A percentile compares a stretch with the other conserved stretches of the same genome.
Conservation (phyloP, 2,329 filamentous ascomycete species). For the Podosphaera fusca region DNA sequence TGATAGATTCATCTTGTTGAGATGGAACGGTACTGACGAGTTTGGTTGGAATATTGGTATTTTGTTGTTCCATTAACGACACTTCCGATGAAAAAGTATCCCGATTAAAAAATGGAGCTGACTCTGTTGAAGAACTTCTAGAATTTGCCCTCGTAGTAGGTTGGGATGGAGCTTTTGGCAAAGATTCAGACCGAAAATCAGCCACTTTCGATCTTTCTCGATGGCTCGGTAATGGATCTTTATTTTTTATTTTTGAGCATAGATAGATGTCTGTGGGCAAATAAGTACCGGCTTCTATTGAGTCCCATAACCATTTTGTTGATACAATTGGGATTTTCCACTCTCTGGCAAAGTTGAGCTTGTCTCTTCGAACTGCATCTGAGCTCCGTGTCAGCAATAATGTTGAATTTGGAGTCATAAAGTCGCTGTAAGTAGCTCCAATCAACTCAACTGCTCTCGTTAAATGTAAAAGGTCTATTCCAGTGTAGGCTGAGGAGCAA, state of each 20-base stretch:
- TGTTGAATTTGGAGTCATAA: conserved; percentile 46
- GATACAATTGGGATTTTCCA: conserved; percentile 64
- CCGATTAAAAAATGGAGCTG: background rate
- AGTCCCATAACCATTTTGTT: conserved; percentile 67
- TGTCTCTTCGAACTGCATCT: conserved; percentile 37
- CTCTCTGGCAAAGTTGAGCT: conserved; percentile 51
- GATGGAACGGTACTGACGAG: background rate
- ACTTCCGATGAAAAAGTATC: background rate
- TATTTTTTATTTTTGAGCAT: conserved; percentile 14
- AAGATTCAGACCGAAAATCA: background rate
- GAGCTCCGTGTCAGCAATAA: conserved; percentile 41
- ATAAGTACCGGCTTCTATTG: conserved; percentile 35
- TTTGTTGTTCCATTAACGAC: conserved; percentile 2
- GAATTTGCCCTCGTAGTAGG: background rate
- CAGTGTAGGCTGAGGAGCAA: conserved; percentile 61
- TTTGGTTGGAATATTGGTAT: background rate
- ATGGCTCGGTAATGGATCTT: conserved; percentile 7
- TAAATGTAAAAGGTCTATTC: conserved; percentile 68
- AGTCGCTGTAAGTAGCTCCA: conserved; percentile 61
- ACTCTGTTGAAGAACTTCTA: no score
- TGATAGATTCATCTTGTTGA: background rate
- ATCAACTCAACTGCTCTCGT: conserved; percentile 53
- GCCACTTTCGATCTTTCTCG: background rate
- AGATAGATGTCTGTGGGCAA: conserved; percentile 25
- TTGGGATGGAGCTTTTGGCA: background rate